phyloP scores from a whole-genome alignment of 257 asterid genomes.

The Nicotiana noctiflora region DNA sequence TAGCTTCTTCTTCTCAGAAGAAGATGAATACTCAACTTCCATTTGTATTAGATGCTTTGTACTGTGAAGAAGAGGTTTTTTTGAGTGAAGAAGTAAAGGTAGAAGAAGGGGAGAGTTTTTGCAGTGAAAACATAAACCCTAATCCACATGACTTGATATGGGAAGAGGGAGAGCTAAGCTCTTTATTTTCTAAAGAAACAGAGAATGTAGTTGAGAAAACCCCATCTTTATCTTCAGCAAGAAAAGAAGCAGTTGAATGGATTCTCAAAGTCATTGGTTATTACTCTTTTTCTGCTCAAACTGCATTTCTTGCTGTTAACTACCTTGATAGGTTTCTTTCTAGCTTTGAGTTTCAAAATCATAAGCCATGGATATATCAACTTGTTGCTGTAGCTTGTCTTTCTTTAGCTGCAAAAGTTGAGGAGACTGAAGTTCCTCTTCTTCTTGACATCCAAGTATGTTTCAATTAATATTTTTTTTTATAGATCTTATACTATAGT shows the following conservation, averaged over 20 bases:
- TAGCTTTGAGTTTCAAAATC: slow-evolving; percentile 23
- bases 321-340: slow-evolving; percentile 56
- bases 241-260: slow-evolving; percentile 64
- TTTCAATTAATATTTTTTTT: neutral
- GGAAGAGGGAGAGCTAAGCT: slow-evolving; percentile 44
- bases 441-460: slow-evolving; percentile 77
- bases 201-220: slow-evolving; percentile 20
- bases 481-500: no score
- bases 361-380: slow-evolving; percentile 67
- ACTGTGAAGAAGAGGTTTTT: slow-evolving; percentile 32
- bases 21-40: slow-evolving; percentile 42
- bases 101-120: slow-evolving; percentile 15
- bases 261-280: slow-evolving; percentile 37
- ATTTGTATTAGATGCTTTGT: slow-evolving; percentile 31
- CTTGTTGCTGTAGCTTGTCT: slow-evolving; percentile 79
- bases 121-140: neutral
- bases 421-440: slow-evolving; percentile 67
- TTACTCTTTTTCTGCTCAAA: slow-evolving; percentile 57
- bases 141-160: slow-evolving; percentile 23
- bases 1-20: slow-evolving; percentile 28
- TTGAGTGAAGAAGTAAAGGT: neutral
- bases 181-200: slow-evolving; percentile 53
- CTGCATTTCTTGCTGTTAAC: slow-evolving; percentile 72
- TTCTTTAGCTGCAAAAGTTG: slow-evolving; percentile 81
- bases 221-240: slow-evolving; percentile 26